Evolutionary conservation across 1,139 yeast genomes (phyloP).

Genomic region (Suhomyces yuchorum): DNA sequence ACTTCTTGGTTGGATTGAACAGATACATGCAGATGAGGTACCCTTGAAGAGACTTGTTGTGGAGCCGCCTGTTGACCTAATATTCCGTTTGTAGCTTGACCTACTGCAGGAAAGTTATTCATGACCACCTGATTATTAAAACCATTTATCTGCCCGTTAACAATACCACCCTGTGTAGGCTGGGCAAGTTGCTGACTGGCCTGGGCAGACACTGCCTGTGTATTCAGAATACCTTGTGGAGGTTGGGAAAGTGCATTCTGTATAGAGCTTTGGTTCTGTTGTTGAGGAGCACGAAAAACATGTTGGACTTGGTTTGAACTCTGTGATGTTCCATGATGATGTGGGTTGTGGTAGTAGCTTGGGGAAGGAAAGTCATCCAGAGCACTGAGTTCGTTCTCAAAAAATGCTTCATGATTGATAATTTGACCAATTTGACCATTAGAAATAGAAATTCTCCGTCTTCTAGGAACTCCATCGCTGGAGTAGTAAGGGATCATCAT

Average conservation of each 20-base stretch:
- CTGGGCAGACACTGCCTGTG: slow-evolving; percentile 1
- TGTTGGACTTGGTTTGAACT: slow-evolving; percentile 13
- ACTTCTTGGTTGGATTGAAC: not conserved
- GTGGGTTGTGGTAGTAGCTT: not conserved
- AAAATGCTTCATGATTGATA: slow-evolving; percentile 48
- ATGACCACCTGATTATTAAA: slow-evolving; percentile 4
- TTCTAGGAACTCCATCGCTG: slow-evolving; percentile 48
- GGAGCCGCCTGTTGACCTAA: not conserved
- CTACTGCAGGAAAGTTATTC: slow-evolving; percentile 6
- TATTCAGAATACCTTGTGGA: not conserved
- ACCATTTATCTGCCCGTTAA: slow-evolving; percentile 2
- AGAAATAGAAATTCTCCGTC: slow-evolving; percentile 70
- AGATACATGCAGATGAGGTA: not conserved
- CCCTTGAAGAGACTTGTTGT: not conserved
- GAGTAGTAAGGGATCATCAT: slow-evolving; percentile 43
- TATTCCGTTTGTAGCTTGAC: not conserved
- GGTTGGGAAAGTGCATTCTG: not conserved
- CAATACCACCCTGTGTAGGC: not conserved
- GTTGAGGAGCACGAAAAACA: not conserved
- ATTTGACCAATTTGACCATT: slow-evolving; percentile 81
- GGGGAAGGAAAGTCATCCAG: slow-evolving; percentile 19
- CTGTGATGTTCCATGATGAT: not conserved
- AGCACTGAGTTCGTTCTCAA: slow-evolving; percentile 26
- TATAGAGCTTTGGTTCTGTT: not conserved
- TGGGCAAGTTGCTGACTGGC: not conserved